Evolutionary conservation across 352 stramenopile species (phyloP).

Genomic region (Halophytophthora polymorphica): DNA sequence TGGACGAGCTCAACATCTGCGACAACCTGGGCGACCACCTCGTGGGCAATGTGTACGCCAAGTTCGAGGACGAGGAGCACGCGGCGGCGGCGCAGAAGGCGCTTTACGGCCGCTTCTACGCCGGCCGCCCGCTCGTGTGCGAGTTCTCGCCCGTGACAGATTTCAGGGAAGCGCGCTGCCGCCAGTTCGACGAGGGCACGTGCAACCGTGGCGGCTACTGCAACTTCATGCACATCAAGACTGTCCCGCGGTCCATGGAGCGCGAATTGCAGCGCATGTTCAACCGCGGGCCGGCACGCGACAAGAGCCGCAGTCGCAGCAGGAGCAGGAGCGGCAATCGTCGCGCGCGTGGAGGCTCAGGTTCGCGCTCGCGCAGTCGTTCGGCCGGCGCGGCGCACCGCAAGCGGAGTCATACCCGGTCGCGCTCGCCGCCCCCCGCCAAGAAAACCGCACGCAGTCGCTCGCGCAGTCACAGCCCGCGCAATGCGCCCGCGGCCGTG

Average conservation of each 20-base stretch:
- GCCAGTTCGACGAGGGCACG: conserved; percentile 98
- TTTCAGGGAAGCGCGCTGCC: conserved; percentile 97
- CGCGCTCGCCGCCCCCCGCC: conserved; percentile 34
- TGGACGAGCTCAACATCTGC: conserved; percentile 99
- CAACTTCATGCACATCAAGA: conserved; percentile 99
- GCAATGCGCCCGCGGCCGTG: conserved; percentile 16
- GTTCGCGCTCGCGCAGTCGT: conserved; percentile 31
- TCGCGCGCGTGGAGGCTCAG: conserved; percentile 25
- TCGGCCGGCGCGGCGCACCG: conserved; percentile 40
- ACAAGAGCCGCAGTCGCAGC: conserved; percentile 46
- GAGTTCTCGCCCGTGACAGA: conserved; percentile 99
- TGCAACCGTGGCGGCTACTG: conserved; percentile 98
- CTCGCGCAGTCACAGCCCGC: conserved; percentile 48
- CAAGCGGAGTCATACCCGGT: conserved; percentile 39
- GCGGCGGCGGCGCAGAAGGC: conserved; percentile 94
- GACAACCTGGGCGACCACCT: conserved; percentile 99
- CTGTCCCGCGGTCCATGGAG: conserved; percentile 80
- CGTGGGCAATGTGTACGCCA: conserved; percentile 99
- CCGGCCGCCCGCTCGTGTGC: conserved; percentile 92
- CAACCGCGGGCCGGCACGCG: conserved; percentile 45
- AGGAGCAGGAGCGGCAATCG: conserved; percentile 43
- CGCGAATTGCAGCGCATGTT: conserved; percentile 85
- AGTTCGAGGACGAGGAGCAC: conserved; percentile 98
- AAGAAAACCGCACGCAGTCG: conserved; percentile 45
- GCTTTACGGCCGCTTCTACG: conserved; percentile 97